Evolutionary conservation across 2,329 filamentous ascomycete species (phyloP).

Genomic region (Aureobasidium mangrovei): DNA sequence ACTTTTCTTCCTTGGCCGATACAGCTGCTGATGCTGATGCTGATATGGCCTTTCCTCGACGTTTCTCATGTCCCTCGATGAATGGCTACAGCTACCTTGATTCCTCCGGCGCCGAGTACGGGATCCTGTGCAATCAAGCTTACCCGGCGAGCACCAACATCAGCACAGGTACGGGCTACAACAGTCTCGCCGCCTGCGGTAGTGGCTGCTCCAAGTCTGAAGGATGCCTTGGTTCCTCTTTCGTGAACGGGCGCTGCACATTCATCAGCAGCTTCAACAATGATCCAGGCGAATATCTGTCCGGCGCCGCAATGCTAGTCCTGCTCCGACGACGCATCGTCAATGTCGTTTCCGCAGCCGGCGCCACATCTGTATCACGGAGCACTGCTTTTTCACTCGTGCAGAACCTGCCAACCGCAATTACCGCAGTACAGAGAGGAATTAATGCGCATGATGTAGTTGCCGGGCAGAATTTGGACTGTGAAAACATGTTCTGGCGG

Average conservation of each 20-base stretch:
- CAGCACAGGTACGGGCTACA: background rate
- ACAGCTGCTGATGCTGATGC: background rate
- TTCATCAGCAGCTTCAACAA: background rate
- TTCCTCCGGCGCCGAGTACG: background rate
- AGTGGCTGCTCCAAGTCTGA: background rate
- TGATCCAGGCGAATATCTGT: background rate
- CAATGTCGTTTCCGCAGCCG: background rate
- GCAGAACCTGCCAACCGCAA: background rate
- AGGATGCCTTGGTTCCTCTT: background rate
- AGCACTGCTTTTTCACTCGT: background rate
- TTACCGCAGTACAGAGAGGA: background rate
- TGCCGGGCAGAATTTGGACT: background rate
- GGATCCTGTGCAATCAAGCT: background rate
- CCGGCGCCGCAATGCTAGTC: background rate
- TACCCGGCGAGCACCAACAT: background rate
- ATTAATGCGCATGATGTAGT: background rate
- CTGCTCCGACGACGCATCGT: background rate
- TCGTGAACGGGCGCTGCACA: background rate
- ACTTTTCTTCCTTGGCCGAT: background rate
- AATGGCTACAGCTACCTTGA: background rate
- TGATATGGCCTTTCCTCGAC: background rate
- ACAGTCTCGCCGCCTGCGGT: background rate
- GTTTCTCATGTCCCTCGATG: background rate
- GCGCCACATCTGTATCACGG: background rate
- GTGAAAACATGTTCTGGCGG: background rate